phyloP scores from a whole-genome alignment of 2,329 filamentous ascomycete genomes.

The Hymenoscyphus occultus region DNA sequence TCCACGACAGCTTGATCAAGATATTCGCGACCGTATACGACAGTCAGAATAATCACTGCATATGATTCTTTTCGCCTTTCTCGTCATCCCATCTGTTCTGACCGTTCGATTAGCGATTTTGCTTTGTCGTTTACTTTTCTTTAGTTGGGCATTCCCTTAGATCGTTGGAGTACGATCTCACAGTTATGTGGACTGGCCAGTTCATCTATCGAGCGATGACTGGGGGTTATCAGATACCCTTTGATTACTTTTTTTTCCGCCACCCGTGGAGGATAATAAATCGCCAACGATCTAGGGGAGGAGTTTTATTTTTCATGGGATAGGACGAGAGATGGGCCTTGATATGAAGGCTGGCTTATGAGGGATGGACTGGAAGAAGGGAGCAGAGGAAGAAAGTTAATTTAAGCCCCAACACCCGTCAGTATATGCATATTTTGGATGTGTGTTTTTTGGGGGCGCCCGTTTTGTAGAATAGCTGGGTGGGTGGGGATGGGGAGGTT shows the following conservation, averaged over 20 bases:
- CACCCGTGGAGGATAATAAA: background rate
- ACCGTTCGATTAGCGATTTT: conserved; percentile 28
- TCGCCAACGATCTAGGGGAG: background rate
- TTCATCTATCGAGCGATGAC: background rate
- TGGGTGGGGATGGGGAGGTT: background rate
- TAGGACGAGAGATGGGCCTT: too few relatives aligned
- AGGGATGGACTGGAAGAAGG: background rate
- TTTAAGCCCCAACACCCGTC: background rate
- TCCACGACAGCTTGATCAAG: conserved; percentile 9
- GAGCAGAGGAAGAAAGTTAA: background rate
- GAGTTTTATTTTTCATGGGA: too few relatives aligned
- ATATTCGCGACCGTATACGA: conserved; percentile 9
- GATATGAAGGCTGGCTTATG: background rate
- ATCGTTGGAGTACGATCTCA: background rate
- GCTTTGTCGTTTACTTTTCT: conserved; percentile 4
- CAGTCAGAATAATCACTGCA: background rate
- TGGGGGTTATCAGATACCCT: background rate
- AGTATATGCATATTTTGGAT: conserved; percentile 3
- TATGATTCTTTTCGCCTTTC: conserved; percentile 7
- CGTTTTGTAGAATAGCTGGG: background rate
- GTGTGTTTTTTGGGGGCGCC: background rate
- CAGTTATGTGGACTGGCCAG: background rate
- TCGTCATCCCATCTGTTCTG: background rate
- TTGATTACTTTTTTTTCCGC: background rate
- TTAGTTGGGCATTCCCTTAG: background rate